Conservation (phyloP, 2,329 filamentous ascomycete genomes). For the Didymella sp. region DNA sequence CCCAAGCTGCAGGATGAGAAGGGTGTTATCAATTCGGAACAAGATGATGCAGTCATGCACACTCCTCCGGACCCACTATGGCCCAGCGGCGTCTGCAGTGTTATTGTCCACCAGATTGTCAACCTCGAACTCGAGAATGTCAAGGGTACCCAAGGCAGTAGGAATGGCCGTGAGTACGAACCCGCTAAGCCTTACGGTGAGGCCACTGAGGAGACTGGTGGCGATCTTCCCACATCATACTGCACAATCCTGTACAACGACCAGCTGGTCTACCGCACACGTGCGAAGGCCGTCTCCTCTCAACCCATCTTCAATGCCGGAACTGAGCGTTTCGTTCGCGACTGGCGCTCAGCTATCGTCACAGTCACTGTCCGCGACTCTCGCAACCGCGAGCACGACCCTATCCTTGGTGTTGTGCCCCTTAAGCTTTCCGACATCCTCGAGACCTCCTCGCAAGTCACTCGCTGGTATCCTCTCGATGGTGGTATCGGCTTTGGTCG, state of each 20-base stretch:
- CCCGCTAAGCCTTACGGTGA: slow-evolving; percentile 86
- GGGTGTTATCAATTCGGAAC: slow-evolving; percentile 72
- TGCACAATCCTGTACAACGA: slow-evolving; percentile 93
- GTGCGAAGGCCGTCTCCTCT: slow-evolving; percentile 89
- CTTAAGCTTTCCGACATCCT: slow-evolving; percentile 88
- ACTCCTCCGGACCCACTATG: slow-evolving; percentile 96
- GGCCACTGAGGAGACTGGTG: slow-evolving; percentile 81
- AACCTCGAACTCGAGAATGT: slow-evolving; percentile 92
- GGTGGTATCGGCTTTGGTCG: slow-evolving; percentile 91
- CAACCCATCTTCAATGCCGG: slow-evolving; percentile 98
- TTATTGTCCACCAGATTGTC: slow-evolving; percentile 93
- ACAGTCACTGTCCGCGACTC: slow-evolving; percentile 89
- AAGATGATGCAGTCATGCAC: slow-evolving; percentile 84
- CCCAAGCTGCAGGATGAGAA: slow-evolving; percentile 87
- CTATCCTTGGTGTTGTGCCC: slow-evolving; percentile 89
- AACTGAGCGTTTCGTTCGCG: slow-evolving; percentile 88
- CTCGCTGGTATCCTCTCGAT: slow-evolving; percentile 94
- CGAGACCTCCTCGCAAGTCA: slow-evolving; percentile 83
- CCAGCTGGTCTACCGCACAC: slow-evolving; percentile 88
- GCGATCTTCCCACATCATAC: slow-evolving; percentile 85
- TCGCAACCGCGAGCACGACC: slow-evolving; percentile 89
- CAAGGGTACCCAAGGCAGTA: slow-evolving; percentile 80
- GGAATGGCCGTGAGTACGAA: slow-evolving; percentile 86
- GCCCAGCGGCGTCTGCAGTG: slow-evolving; percentile 86
- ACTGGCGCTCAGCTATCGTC: slow-evolving; percentile 88